A percentile compares a stretch with the other conserved stretches of the same genome.
Conservation (phyloP, 2,329 filamentous ascomycete genomes). For the Aspergillus costaricaensis region DNA sequence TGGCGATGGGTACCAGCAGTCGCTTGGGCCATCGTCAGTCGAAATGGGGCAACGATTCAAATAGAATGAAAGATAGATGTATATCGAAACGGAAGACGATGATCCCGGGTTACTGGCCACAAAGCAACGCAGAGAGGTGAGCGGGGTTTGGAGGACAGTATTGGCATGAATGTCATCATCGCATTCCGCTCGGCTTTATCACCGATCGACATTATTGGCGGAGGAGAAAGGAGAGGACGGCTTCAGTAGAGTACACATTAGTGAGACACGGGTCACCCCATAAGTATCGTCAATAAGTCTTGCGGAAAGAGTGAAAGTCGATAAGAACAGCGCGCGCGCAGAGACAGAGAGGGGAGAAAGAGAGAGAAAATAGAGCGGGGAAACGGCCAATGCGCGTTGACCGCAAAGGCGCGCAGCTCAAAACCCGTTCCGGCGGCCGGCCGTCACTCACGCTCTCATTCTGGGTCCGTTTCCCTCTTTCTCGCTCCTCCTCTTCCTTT, state of each 20-base stretch:
- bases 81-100: not conserved
- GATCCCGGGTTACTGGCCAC: not conserved
- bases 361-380: slow-evolving; percentile 11
- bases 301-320: not conserved
- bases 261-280: not conserved
- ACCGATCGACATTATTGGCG: not conserved
- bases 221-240: not conserved
- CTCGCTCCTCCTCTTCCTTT: slow-evolving; percentile 27
- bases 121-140: slow-evolving; percentile 10
- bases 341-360: not conserved
- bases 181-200: not conserved
- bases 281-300: not conserved
- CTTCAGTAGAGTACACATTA: not conserved
- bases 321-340: not conserved
- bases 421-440: slow-evolving; percentile 9
- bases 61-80: not conserved
- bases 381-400: slow-evolving; percentile 14
- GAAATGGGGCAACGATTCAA: not conserved
- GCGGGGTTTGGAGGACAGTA: slow-evolving; percentile 11
- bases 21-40: not conserved
- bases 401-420: slow-evolving; percentile 9
- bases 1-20: not conserved
- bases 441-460: slow-evolving; percentile 12
- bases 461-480: slow-evolving; percentile 26
- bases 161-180: slow-evolving; percentile 11